Evolutionary conservation across 148 eudicot genomes (phyloP), one percentile per base, ranked within the genome.

Genomic region (Rhododendron simsii): DNA sequence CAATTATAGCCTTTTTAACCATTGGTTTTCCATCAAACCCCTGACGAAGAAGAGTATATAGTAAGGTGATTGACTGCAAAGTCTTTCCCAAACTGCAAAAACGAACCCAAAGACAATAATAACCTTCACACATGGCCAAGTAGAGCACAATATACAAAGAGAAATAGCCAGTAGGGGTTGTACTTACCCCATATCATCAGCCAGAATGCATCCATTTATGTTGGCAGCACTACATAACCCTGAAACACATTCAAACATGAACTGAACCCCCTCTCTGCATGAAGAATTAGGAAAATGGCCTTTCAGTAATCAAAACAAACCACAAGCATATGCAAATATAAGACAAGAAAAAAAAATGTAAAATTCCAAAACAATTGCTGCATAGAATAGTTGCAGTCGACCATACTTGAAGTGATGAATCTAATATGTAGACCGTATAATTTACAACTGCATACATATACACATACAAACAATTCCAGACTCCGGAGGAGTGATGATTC

Each of bases 181-280:
- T 76, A 28, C 45, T 89, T 93, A 98, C 99, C 99, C 99, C 99
- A 98, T 98, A 85, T 98, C 99, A 91, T 98, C 99, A 77, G 99
- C 99, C 90, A 98, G 87, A 89, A 98, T 98, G 98, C 99, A 98
- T 78, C 99, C 99, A 84, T 83, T 85, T 78, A 95, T 93, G 89
- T 92, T 91, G 73, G 89, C 92, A 85, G 92, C 88, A 80, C 87
- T 87, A 50, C 87, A 91, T 74, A 90, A 86, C 80, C 98, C 99
- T 15, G 99, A 93, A 87, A 98, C 98, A 86, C 99, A 95, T 51
- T 93, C 95, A 90, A 98, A 98, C 99, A 98, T 95, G 90, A 98
- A 98, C 89, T 94, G 98, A 80, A 95, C 99, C 81, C 99, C 99
- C 90, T 98, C 99, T 82, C 99, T 98, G 98, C 91, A 91, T 35